A percentile compares a stretch with the other conserved stretches of the same genome.
Conservation (phyloP, 1,284 basidiomycete species). For the Puccinia horiana region DNA sequence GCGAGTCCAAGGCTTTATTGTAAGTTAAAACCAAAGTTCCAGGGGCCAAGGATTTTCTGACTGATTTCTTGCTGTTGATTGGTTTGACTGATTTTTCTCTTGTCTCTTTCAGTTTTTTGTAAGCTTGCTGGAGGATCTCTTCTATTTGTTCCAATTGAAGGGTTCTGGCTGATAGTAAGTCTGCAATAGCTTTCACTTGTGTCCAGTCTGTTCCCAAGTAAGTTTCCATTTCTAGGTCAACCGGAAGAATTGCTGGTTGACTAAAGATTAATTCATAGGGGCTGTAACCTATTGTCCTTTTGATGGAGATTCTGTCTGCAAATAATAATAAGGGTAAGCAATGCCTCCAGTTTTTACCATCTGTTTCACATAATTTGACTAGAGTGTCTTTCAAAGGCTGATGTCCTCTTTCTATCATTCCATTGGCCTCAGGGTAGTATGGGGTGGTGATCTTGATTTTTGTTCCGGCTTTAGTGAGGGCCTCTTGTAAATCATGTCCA, state of each 20-base stretch:
- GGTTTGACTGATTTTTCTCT: neutral
- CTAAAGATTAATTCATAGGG: slow-evolving; percentile 4
- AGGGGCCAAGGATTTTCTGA: neutral
- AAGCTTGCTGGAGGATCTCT: neutral
- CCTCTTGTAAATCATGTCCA: neutral
- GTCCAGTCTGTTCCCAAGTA: neutral
- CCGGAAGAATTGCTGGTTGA: neutral
- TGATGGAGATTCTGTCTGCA: slow-evolving; percentile 1
- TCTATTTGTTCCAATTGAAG: neutral
- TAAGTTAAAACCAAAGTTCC: slow-evolving; percentile 18
- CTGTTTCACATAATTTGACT: neutral
- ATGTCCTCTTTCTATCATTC: slow-evolving; percentile 17
- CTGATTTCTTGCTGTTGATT: neutral
- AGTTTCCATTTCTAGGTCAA: slow-evolving; percentile 8
- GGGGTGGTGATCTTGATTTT: neutral
- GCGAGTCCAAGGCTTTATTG: neutral
- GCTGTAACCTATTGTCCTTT: neutral
- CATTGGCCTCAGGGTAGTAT: neutral
- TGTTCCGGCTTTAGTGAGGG: neutral
- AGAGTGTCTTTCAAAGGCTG: neutral
- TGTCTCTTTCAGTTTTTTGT: neutral
- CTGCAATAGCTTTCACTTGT: neutral
- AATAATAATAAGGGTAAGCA: neutral
- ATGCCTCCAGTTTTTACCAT: neutral
- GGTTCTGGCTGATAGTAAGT: neutral